Conservation (phyloP, 2,329 filamentous ascomycete genomes). For the Colletotrichum siamense region DNA sequence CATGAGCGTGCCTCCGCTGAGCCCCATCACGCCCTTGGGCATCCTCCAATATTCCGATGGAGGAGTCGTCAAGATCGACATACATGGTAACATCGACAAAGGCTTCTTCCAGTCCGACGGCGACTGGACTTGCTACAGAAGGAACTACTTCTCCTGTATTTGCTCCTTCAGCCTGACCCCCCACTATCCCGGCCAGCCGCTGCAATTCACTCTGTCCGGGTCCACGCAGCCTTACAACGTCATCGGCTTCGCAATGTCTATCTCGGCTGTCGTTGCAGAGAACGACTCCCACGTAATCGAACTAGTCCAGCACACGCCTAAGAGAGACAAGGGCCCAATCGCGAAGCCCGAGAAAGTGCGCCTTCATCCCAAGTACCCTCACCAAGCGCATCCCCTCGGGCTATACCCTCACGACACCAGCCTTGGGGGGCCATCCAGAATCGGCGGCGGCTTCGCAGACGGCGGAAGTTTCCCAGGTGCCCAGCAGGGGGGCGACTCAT, state of each 20-base stretch:
- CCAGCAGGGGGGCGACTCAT: constrained; percentile 36
- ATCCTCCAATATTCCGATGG: constrained; percentile 66
- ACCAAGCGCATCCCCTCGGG: constrained; percentile 48
- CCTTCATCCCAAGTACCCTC: constrained; percentile 70
- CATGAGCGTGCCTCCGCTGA: constrained; percentile 58
- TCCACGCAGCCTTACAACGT: constrained; percentile 68
- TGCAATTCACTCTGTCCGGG: constrained; percentile 56
- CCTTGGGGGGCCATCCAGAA: constrained; percentile 35
- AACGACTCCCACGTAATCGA: constrained; percentile 79
- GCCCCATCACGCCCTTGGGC: constrained; percentile 56
- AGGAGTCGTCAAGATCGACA: constrained; percentile 69
- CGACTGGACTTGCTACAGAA: constrained; percentile 91
- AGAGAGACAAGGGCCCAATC: constrained; percentile 86
- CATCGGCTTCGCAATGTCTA: constrained; percentile 79
- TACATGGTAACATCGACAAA: constrained; percentile 84
- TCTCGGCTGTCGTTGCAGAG: constrained; percentile 83
- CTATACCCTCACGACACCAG: constrained; percentile 47
- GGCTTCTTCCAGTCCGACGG: constrained; percentile 83
- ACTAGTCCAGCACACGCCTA: constrained; percentile 89
- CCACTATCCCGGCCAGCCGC: constrained; percentile 46
- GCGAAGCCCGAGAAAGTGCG: constrained; percentile 74
- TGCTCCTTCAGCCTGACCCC: constrained; percentile 78
- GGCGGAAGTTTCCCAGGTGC: constrained; percentile 34
- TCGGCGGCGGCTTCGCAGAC: constrained; percentile 37
- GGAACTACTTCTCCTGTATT: constrained; percentile 89